A percentile compares a stretch with the other conserved stretches of the same genome.
These are phyloP conservation scores for Cyathus striatus DNA, from an alignment of 768 basidiomycete genomes.

Conservation along the genomic window DNA sequence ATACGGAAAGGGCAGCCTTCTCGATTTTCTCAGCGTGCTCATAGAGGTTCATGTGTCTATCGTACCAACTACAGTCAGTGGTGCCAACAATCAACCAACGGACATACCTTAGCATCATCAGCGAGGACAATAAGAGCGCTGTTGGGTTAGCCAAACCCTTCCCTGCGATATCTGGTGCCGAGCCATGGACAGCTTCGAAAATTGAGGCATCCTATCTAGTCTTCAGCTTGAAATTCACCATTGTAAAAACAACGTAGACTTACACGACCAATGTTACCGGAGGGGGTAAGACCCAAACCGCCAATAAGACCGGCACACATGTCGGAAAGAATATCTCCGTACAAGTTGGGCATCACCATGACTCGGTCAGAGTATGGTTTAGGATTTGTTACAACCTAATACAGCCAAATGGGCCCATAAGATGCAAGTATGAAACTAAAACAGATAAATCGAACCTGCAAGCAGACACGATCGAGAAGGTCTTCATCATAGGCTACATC, in stretches of 20 bases:
- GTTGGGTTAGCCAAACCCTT: slow-evolving; percentile 98
- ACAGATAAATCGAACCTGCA: slow-evolving; percentile 63
- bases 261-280: slow-evolving; percentile 94
- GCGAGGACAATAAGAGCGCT: slow-evolving; percentile 87
- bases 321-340: slow-evolving; percentile 93
- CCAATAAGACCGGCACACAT: slow-evolving; percentile 99
- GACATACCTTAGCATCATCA: slow-evolving; percentile 94
- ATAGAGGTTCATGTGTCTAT: slow-evolving; percentile 88
- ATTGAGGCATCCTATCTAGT: slow-evolving; percentile 85
- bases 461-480: slow-evolving; percentile 91
- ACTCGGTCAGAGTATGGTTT: slow-evolving; percentile 91
- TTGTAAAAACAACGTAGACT: slow-evolving; percentile 15
- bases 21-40: slow-evolving; percentile 87
- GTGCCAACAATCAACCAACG: slow-evolving; percentile 7
- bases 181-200: slow-evolving; percentile 99
- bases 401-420: neutral
- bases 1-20: slow-evolving; percentile 81
- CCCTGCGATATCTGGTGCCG: slow-evolving; percentile 98
- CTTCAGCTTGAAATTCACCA: slow-evolving; percentile 6
- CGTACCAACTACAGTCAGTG: slow-evolving; percentile 10
- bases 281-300: slow-evolving; percentile 94
- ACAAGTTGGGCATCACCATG: slow-evolving; percentile 99
- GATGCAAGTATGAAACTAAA: neutral
- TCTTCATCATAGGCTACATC: slow-evolving; percentile 94
- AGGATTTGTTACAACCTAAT: slow-evolving; percentile 87